These are phyloP conservation scores for Fusarium vanettenii DNA, from an alignment of 2,329 filamentous ascomycete genomes.

Conservation along the genomic window DNA sequence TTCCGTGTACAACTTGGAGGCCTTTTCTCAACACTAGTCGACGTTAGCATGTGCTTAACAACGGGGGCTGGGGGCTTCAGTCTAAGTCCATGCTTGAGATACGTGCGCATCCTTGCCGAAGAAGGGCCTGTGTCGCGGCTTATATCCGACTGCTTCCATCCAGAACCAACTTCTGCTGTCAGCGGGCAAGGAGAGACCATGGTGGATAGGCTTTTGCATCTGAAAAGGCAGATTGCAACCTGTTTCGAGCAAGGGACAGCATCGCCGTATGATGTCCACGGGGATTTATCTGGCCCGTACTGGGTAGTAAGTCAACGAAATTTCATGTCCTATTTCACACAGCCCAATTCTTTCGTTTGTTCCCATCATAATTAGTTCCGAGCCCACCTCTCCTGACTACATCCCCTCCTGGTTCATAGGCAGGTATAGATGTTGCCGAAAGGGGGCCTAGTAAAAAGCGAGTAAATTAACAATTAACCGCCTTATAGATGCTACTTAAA, in stretches of 20 bases:
- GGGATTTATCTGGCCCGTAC: too few species aligned
- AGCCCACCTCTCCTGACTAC: background rate
- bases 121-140: background rate
- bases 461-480: background rate
- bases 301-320: background rate
- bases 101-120: background rate
- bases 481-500: too few species aligned
- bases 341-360: background rate
- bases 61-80: background rate
- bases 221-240: background rate
- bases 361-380: background rate
- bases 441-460: background rate
- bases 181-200: too few species aligned
- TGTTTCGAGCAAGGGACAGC: background rate
- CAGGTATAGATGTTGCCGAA: background rate
- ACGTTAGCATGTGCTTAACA: background rate
- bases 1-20: background rate
- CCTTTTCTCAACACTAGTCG: background rate
- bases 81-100: background rate
- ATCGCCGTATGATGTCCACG: background rate
- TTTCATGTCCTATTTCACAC: background rate
- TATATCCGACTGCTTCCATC: accelerated
- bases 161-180: accelerated
- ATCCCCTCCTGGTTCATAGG: background rate
- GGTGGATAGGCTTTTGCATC: background rate